phyloP scores from a whole-genome alignment of 495 filamentous ascomycete genomes.

The Cercophora newfieldiana region DNA sequence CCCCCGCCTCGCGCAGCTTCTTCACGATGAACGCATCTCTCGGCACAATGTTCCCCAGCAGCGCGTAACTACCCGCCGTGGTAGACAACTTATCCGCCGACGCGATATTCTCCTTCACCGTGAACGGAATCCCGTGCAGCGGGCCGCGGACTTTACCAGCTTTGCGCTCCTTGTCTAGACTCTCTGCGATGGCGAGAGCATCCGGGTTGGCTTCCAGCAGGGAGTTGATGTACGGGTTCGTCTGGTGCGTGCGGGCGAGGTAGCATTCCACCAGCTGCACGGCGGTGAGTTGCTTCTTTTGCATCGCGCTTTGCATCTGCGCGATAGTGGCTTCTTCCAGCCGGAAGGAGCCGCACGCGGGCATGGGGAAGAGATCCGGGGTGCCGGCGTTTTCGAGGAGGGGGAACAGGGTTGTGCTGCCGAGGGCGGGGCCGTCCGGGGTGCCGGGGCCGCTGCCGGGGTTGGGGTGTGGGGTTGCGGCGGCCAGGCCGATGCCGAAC shows the following conservation, averaged over 20 bases:
- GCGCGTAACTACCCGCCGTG: constrained; percentile 50
- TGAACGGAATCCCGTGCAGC: constrained; percentile 71
- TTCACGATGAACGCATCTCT: constrained; percentile 64
- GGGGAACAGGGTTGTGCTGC: constrained; percentile 18
- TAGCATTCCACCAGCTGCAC: constrained; percentile 51
- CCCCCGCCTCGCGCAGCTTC: constrained; percentile 62
- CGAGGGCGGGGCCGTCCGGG: not conserved
- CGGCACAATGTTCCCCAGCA: constrained; percentile 64
- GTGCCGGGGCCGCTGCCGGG: not conserved
- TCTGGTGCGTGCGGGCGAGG: constrained; percentile 56
- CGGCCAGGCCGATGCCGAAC: not conserved
- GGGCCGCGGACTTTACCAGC: constrained; percentile 56
- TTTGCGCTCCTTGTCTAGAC: constrained; percentile 59
- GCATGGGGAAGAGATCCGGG: constrained; percentile 51
- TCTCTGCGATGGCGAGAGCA: constrained; percentile 50
- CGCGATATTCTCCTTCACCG: constrained; percentile 61
- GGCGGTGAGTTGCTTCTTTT: constrained; percentile 40
- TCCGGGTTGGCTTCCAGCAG: constrained; percentile 61
- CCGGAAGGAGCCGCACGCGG: constrained; percentile 57
- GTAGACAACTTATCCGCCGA: constrained; percentile 48
- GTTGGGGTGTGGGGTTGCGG: not conserved
- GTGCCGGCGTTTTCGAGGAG: constrained; percentile 20
- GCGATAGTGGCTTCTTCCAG: constrained; percentile 59
- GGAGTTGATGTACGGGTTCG: constrained; percentile 59
- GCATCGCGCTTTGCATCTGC: constrained; percentile 45